Base-by-base conservation (phyloP, 345 rosid genomes). In the Noccaea caerulescens region DNA sequence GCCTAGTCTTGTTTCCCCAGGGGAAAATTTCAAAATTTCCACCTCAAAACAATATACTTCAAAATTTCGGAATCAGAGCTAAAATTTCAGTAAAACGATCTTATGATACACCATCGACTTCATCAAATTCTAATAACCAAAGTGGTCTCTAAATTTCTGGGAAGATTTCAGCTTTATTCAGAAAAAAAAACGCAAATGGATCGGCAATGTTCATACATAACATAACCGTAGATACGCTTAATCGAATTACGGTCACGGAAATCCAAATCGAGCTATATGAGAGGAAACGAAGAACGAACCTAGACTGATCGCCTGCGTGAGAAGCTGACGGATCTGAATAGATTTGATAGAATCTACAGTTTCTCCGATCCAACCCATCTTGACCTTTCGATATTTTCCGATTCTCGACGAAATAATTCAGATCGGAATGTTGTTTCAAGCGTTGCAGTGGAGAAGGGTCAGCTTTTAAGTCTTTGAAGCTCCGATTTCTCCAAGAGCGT, bases 281-380 rank as follows among this genome's bases (percentile, higher is more conserved):
- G 68, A 69, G 16, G 25, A 59, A 66, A 70, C 6, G 63, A 18
- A 52, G 73, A 61, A 77, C 73, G 13, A 44, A 88, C 92, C 94
- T 12, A 90, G 85, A 78, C 49, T 78, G 51, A 86, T 64, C 36
- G 73, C 71, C 63, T 85, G 92, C 75, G 75, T 68, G 38, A 86
- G 64, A 53, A 75, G 53, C 52, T 83, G 84, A 60, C 90, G 80
- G 76, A 85, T 71, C 72, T 78, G 81, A 60, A 79, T 73, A 3
- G 84, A 83, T 71, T 78, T 83, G 60, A 86, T 56, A 42, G 86
- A 77, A 55, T 79, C 82, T 38, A 82, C 36, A 1, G 75, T 73
- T 43, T 79, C 80, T 53, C 75, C 77, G 25, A 85, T 65, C 62
- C 61, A 77, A 37, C 80, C 76, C 76, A 71, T 77, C 73, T 77